These are phyloP conservation scores for Lactifluus echinatus DNA, from an alignment of 768 basidiomycete genomes.

Conservation along the genomic window DNA sequence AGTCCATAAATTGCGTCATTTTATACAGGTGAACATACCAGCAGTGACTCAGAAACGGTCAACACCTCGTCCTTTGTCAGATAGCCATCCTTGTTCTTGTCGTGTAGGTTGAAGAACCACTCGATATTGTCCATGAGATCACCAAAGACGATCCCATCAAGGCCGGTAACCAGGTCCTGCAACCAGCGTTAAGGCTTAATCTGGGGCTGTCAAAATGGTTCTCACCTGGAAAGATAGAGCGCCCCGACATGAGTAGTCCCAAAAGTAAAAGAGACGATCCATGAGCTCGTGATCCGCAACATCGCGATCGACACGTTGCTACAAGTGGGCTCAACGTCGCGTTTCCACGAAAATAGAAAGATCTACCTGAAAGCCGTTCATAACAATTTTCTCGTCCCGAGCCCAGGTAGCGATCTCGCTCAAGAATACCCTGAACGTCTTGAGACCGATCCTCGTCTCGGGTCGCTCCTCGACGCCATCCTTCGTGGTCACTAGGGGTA, in stretches of 20 bases:
- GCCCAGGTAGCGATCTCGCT: conserved; percentile 96
- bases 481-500: conserved; percentile 45
- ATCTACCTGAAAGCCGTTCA: conserved; percentile 80
- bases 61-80: conserved; percentile 95
- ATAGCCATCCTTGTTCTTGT: conserved; percentile 93
- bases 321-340: conserved; percentile 10
- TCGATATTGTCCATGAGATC: conserved; percentile 98
- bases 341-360: neutral
- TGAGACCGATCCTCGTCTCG: conserved; percentile 81
- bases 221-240: conserved; percentile 85
- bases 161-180: conserved; percentile 81
- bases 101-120: conserved; percentile 96
- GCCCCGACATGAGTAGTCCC: conserved; percentile 78
- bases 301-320: conserved; percentile 83
- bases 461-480: conserved; percentile 61
- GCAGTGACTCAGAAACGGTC: conserved; percentile 86
- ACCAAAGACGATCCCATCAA: conserved; percentile 90
- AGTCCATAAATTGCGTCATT: neutral
- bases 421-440: conserved; percentile 82
- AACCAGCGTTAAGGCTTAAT: conserved; percentile 17
- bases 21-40: conserved; percentile 43
- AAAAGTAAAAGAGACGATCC: conserved; percentile 88
- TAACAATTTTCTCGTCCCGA: conserved; percentile 83
- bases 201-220: neutral
- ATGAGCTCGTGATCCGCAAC: conserved; percentile 97